Base-by-base conservation (phyloP, 2,329 filamentous ascomycete genomes). In the Torrubiella hemipterigena region DNA sequence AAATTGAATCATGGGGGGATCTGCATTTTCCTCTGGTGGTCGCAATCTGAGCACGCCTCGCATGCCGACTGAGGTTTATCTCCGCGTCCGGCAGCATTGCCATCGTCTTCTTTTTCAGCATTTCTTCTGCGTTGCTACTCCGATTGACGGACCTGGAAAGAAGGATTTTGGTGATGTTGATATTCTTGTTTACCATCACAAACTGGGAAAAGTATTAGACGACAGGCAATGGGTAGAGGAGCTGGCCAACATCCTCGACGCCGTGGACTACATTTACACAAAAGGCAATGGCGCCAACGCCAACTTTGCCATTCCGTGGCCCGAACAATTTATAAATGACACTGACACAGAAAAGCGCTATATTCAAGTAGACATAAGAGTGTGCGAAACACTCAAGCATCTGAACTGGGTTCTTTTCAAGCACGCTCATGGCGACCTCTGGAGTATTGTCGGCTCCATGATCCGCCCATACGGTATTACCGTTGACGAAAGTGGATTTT, bases 111-210 rank as follows among this genome's bases (percentile, higher is more conserved):
- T 82, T 0, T 50, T 54, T 2, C 42, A 56, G 2, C 52, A 77
- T 4, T 84, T 72, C 42, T 32, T 54, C 0, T 57, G 55, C 7
- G 72, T 81, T 5, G 66, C 62, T 1, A 63, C 67, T 0, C 75
- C 81, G 0, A 68, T 78, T 17, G 79, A 85, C 41, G 78, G 71
- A 0, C 81, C 82, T 0, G 75, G 50, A 2, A 91, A 91, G 51
- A 25, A 41, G 0, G 69, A 75, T 42, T 68, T 73, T 44, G 84
- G 83, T 14, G 84, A 91, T 41, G 57, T 93, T 22, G 83, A 91
- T 51, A 62, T 87, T 36, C 51, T 85, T 2, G 65, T 83, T 2
- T 56, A 59, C 0, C 47, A 49, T 19, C 52, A 56, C 12, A 47
- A 41, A 13, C 17, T 34, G 5, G 24, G 38, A 1, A 23, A 36